Percentiles rank a stretch among this genome's conserved stretches.
These are phyloP conservation scores for Phytophthora megakarya DNA, from an alignment of 352 stramenopile species.

Conservation along the genomic window DNA sequence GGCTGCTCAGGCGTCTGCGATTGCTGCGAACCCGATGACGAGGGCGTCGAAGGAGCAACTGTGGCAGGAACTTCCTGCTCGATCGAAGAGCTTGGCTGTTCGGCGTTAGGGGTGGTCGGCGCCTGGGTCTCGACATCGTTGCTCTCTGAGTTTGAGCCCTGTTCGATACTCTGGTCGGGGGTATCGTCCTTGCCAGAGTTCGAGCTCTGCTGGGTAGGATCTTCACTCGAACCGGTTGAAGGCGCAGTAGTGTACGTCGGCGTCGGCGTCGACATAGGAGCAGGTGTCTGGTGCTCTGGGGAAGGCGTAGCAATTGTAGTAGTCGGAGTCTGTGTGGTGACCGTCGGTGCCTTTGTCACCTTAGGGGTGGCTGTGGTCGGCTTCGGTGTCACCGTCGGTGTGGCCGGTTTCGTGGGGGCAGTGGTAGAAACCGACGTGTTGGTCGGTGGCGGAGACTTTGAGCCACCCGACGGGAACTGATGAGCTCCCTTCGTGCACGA, in stretches of 20 bases:
- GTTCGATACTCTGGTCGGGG: slow-evolving; percentile 8
- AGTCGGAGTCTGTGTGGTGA: slow-evolving; percentile 1
- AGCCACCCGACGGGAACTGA: slow-evolving; percentile 44
- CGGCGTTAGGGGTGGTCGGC: slow-evolving; percentile 1
- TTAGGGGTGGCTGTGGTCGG: not conserved
- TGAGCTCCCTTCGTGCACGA: slow-evolving; percentile 41
- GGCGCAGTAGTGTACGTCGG: not conserved
- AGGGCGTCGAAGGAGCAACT: not conserved
- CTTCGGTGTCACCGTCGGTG: too few species aligned
- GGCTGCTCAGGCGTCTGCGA: slow-evolving; percentile 5
- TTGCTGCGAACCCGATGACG: slow-evolving; percentile 6
- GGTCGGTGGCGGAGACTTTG: slow-evolving; percentile 3
- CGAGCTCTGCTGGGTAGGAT: slow-evolving; percentile 8
- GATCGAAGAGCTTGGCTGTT: slow-evolving; percentile 11
- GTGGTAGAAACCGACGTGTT: slow-evolving; percentile 6
- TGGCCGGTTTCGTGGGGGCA: not conserved
- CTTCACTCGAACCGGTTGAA: not conserved
- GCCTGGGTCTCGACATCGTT: slow-evolving; percentile 5
- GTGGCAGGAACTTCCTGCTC: slow-evolving; percentile 19
- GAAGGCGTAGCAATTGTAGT: slow-evolving; percentile 1
- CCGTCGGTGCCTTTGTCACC: not conserved
- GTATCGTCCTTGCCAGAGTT: slow-evolving; percentile 8
- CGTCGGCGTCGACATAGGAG: slow-evolving; percentile 1
- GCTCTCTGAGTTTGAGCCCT: slow-evolving; percentile 1
- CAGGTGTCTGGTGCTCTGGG: slow-evolving; percentile 9